Conservation (phyloP, 768 basidiomycete species). For the Tylopilus intermedius region DNA sequence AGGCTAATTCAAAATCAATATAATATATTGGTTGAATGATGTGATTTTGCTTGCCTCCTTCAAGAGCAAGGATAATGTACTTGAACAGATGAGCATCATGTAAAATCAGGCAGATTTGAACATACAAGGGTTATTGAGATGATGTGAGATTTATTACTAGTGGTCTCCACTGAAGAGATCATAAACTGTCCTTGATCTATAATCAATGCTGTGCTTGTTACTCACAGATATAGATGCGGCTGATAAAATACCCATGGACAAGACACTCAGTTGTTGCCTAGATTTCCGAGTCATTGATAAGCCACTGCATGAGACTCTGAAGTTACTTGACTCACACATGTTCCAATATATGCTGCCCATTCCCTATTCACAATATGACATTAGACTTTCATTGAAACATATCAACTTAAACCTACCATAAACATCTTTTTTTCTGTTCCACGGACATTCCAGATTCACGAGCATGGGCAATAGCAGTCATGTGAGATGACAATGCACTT, state of each 20-base stretch:
- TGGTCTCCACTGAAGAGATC: constrained; percentile 9
- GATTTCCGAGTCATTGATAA: background rate
- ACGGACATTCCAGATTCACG: background rate
- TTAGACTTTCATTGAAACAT: background rate
- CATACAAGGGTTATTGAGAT: constrained; percentile 19
- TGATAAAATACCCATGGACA: constrained; percentile 23
- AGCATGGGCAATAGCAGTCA: constrained; percentile 7
- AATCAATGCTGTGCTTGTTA: background rate
- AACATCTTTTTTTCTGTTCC: background rate
- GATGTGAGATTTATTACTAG: background rate
- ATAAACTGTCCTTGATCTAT: background rate
- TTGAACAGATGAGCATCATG: constrained; percentile 2
- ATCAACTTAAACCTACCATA: constrained; percentile 7
- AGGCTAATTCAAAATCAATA: constrained; percentile 9
- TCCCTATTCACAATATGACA: constrained; percentile 9
- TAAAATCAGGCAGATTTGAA: background rate
- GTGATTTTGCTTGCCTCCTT: constrained; percentile 13
- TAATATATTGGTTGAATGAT: background rate
- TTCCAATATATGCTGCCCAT: constrained; percentile 8
- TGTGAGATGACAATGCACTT: constrained; percentile 13
- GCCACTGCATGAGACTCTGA: background rate
- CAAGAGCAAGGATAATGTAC: constrained; percentile 16
- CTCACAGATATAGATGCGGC: constrained; percentile 23
- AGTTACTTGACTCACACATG: constrained; percentile 11
- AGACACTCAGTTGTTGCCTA: constrained; percentile 19